A percentile compares a stretch with the other conserved stretches of the same genome.
Conservation (phyloP, 139 green algal genomes). For the Tetraselmis striata region DNA sequence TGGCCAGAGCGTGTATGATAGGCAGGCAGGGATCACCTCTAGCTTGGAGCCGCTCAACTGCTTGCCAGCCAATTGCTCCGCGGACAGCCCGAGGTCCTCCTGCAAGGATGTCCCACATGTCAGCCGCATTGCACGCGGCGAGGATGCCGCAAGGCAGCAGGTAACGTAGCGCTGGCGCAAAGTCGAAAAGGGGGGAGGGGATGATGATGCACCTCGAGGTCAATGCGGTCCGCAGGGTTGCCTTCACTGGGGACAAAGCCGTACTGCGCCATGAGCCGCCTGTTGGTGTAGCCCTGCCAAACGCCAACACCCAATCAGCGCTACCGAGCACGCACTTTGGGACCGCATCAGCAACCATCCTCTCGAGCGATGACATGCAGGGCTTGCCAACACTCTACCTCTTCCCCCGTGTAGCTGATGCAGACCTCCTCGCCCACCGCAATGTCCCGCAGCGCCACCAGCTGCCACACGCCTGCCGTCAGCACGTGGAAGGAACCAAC, state of each 20-base stretch:
- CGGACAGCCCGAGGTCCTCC: constrained; percentile 19
- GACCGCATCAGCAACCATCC: too few species aligned
- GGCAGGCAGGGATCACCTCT: constrained; percentile 5
- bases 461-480: constrained; percentile 20
- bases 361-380: too few species aligned
- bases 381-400: too few species aligned
- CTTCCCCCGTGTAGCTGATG: constrained; percentile 50
- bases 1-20: neutral
- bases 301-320: too few species aligned
- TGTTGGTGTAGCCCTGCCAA: constrained; percentile 36
- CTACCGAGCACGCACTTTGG: too few species aligned
- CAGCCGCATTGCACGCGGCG: too few species aligned
- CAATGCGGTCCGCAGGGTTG: constrained; percentile 40
- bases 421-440: constrained; percentile 31
- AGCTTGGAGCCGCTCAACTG: constrained; percentile 22
- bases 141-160: too few species aligned
- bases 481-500: too few species aligned
- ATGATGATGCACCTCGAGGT: constrained; percentile 8
- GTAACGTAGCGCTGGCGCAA: too few species aligned
- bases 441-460: constrained; percentile 38
- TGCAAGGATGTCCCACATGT: too few species aligned
- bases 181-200: constrained; percentile 28
- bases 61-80: constrained; percentile 15
- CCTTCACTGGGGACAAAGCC: constrained; percentile 40
- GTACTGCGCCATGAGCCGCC: constrained; percentile 46